phyloP scores from a whole-genome alignment of 495 filamentous ascomycete species.

The Thermochaetoides thermophila region DNA sequence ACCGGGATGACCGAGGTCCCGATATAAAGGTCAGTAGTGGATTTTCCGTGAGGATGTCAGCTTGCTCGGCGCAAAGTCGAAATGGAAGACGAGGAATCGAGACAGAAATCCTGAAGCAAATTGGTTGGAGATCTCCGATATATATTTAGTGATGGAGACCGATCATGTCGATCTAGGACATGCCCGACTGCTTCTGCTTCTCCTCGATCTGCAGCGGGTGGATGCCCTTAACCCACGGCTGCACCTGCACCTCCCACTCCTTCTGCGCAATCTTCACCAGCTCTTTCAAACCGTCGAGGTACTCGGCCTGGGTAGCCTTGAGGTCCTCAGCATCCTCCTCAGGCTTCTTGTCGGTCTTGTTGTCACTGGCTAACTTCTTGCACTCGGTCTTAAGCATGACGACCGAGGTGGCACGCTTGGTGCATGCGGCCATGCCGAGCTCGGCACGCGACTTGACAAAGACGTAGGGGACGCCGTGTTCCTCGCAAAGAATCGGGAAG shows the following conservation, averaged over 20 bases:
- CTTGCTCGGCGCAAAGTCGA: too few species aligned
- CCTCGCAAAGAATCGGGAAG: conserved; percentile 92
- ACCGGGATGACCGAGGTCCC: too few species aligned
- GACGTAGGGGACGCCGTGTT: conserved; percentile 87
- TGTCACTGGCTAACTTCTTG: conserved; percentile 39
- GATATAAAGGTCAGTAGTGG: too few species aligned
- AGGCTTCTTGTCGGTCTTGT: conserved; percentile 21
- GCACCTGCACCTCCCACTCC: conserved; percentile 31
- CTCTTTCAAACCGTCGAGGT: conserved; percentile 56
- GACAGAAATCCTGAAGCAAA: too few species aligned
- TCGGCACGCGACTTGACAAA: conserved; percentile 79
- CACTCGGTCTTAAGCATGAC: conserved; percentile 57
- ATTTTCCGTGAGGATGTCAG: too few species aligned
- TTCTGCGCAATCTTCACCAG: conserved; percentile 60
- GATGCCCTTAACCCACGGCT: conserved; percentile 20
- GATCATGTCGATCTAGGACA: too few species aligned
- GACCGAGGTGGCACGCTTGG: conserved; percentile 90
- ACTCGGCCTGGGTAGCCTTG: conserved; percentile 46
- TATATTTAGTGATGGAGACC: too few species aligned
- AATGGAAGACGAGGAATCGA: too few species aligned
- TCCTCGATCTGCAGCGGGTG: conserved; percentile 16
- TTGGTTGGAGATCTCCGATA: too few species aligned
- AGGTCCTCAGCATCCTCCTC: conserved; percentile 32
- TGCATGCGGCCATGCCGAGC: conserved; percentile 77
- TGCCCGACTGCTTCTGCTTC: conserved; percentile 1